Evolutionary conservation across 768 basidiomycete genomes (phyloP), one percentile per base, ranked within the genome.

Genomic region (Leccinum subgranulosum): DNA sequence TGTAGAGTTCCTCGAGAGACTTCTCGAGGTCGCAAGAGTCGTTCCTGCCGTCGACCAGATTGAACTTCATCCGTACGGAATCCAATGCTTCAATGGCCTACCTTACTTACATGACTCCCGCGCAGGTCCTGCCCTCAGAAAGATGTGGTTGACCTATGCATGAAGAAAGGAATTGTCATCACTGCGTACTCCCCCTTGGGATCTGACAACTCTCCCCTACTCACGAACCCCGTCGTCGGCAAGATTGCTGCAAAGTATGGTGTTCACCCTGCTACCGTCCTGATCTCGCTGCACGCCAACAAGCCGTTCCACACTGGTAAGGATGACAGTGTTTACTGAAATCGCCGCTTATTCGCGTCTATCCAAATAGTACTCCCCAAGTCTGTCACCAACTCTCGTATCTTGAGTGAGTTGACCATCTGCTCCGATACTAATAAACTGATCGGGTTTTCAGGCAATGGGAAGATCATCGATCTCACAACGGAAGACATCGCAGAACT

Each of bases 181-280:
- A 87, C 89, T n/a, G 87, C 89, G 5, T 93, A 91, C 76, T 92
- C 87, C 2, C 88, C 90, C 10, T 81, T 93, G 2, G 91, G 87
- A 54, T 88, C 85, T 15, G 80, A 85, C 62, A 77, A 81, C 64
- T 84, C 87, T 0, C 90, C 87, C n/a, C 79, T 92, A n/a, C 75
- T 87, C 60, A 71, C 73, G 45, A 84, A 92, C 68, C 75, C 77
- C 11, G 73, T 82, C 28, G 83, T 92, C 49, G 70, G 72, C 54
- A 79, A 78, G 71, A 77, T 93, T 48, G 88, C 90, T 1, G 74
- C 78, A 55, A 85, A 84, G 68, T 73, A 90, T 73, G 65, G 67
- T 7, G 84, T 86, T 28, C 63, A 74, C 8, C 81, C 85, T 12
- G 82, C 86, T 17, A 87, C 84, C 50, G 70, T 92, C 53, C 77